Evolutionary conservation across 257 asterid species (phyloP), one percentile per base, ranked within the genome.

Genomic region (Marsdenia floribunda): DNA sequence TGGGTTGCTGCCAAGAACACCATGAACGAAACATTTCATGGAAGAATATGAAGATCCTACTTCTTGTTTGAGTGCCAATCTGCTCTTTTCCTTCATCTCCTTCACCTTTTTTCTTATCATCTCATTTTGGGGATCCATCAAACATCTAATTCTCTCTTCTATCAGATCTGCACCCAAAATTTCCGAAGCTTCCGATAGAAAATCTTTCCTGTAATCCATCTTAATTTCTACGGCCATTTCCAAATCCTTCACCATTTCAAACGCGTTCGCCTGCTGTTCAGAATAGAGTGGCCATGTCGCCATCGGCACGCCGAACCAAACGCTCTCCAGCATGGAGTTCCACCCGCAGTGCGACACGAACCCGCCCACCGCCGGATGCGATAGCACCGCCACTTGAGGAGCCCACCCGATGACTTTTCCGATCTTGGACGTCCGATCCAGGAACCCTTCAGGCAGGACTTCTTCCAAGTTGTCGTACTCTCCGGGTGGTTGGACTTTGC

Each of bases 401-500:
- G 86, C 83, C 86, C 86, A 79, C 15, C 86, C 83, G 5, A 82
- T 75, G 55, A 81, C 73, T 44, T 63, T 84, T 46, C 88, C 88
- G 13, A 37, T 35, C 26, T 53, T 74, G 11, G 44, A 54, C 4
- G 85, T 84, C n/a, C 79, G 68, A 3, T 74, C 67, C 73, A 81
- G 35, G 72, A 84, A 84, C 26, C 87, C 84, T 66, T 79, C 75
- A 5, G 85, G 87, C 58, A 84, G 21, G 3, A 82, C 75, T 49
- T 76, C 82, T 59, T 76, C 81, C 2, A 35, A 52, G 35, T 76
- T 74, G 3, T 67, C 74, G 10, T 78, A 75, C 9, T 75, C 82
- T 0, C 68, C 46, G 18, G 80, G 75, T 35, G 0, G 7, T 58
- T 35, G 54, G 11, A 14, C 1, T 21, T 49, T 4, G 21, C 22